These are phyloP conservation scores for Neobulgaria alba DNA, from an alignment of 2,329 filamentous ascomycete genomes.

Conservation along the genomic window DNA sequence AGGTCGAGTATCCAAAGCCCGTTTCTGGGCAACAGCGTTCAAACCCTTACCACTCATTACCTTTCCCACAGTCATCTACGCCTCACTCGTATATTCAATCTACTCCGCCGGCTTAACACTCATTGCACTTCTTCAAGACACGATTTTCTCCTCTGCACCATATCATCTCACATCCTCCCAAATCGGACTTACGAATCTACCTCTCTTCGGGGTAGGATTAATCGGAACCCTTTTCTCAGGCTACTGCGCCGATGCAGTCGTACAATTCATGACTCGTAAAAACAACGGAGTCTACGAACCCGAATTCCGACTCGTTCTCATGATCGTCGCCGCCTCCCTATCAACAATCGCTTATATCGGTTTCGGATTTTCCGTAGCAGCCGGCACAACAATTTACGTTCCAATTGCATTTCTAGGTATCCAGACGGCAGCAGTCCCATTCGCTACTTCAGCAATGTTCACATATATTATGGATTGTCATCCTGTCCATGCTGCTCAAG, in stretches of 20 bases:
- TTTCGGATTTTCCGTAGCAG: background rate
- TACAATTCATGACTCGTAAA: conserved; percentile 11
- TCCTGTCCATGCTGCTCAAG: conserved; percentile 32
- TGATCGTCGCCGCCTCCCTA: conserved; percentile 19
- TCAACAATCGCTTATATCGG: background rate
- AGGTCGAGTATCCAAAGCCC: conserved; percentile 32
- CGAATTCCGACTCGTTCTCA: conserved; percentile 39
- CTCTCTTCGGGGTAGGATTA: conserved; percentile 39
- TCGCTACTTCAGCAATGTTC: conserved; percentile 31
- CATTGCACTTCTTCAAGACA: conserved; percentile 39
- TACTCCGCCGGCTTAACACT: conserved; percentile 34
- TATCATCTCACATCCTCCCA: conserved; percentile 40
- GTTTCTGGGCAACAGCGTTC: conserved; percentile 31
- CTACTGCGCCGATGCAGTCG: conserved; percentile 33
- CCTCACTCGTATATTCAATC: conserved; percentile 18
- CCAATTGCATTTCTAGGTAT: conserved; percentile 4
- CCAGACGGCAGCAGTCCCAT: conserved; percentile 27
- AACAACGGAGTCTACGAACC: conserved; percentile 33
- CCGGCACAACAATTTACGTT: background rate
- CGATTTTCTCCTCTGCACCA: conserved; percentile 26
- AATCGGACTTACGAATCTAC: conserved; percentile 41
- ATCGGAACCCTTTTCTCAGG: conserved; percentile 38
- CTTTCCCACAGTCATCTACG: conserved; percentile 37
- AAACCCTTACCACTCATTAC: conserved; percentile 41
- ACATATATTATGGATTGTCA: conserved; percentile 35